phyloP scores from a whole-genome alignment of 441 rosid genomes.

The Arabidopsis lyrata region DNA sequence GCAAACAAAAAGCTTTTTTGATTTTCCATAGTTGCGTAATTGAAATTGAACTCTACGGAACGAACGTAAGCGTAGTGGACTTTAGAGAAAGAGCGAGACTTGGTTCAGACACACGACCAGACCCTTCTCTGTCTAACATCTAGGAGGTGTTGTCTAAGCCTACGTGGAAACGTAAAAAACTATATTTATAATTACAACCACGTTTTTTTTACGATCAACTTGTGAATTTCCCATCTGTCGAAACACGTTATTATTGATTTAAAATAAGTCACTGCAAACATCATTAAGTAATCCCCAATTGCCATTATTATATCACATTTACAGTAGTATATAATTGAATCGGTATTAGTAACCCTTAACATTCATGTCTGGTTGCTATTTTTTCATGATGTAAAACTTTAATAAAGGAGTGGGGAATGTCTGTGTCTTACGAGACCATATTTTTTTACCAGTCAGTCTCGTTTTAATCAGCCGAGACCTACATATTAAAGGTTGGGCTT shows the following conservation, averaged over 20 bases:
- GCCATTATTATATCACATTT: too few species aligned
- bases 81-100: slow-evolving; percentile 29
- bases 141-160: slow-evolving; percentile 22
- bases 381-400: too few species aligned
- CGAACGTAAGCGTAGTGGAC: slow-evolving; percentile 22
- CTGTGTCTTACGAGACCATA: too few species aligned
- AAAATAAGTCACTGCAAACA: too few species aligned
- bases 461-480: background rate
- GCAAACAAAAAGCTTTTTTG: slow-evolving; percentile 29
- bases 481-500: background rate
- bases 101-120: slow-evolving; percentile 40
- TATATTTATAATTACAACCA: slow-evolving; percentile 22
- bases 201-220: slow-evolving; percentile 17
- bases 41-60: background rate
- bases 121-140: slow-evolving; percentile 19
- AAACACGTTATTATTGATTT: slow-evolving; percentile 17
- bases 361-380: too few species aligned
- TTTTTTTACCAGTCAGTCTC: too few species aligned
- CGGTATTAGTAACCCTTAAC: too few species aligned
- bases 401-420: too few species aligned
- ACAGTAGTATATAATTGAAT: too few species aligned
- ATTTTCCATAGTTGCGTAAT: background rate
- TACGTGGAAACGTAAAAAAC: slow-evolving; percentile 30
- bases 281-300: too few species aligned
- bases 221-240: slow-evolving; percentile 22